phyloP scores from a whole-genome alignment of 2,329 filamentous ascomycete species.

The Diaporthe sp. region DNA sequence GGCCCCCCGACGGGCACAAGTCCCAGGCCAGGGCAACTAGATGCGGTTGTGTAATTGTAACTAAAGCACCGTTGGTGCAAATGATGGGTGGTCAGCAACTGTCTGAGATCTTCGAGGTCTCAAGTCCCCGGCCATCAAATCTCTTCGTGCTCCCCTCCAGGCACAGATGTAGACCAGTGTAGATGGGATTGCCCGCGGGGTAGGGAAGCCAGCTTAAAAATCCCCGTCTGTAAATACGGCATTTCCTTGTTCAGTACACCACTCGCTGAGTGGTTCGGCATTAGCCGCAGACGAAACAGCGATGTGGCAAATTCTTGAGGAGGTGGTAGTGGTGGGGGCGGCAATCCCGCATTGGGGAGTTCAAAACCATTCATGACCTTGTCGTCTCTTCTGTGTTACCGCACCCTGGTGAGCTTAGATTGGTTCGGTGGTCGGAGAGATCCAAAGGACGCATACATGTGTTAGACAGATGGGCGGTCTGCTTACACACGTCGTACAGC shows the following conservation, averaged over 20 bases:
- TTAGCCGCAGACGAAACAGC: background rate
- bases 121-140: background rate
- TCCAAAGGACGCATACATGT: slow-evolving; percentile 17
- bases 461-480: background rate
- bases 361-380: background rate
- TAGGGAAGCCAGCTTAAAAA: too few species aligned
- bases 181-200: too few species aligned
- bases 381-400: background rate
- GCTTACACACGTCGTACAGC: slow-evolving; percentile 11
- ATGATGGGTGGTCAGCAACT: background rate
- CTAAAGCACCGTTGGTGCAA: background rate
- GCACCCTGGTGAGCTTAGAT: background rate
- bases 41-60: background rate
- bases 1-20: background rate
- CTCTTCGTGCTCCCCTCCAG: too few species aligned
- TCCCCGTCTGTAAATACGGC: background rate
- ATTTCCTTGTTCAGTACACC: background rate
- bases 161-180: too few species aligned
- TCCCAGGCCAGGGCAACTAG: background rate
- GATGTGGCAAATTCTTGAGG: background rate
- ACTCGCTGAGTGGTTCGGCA: background rate
- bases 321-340: background rate
- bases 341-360: background rate
- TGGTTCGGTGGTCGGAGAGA: slow-evolving; percentile 7
- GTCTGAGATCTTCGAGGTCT: background rate